Base-by-base conservation (phyloP, 2,329 filamentous ascomycete genomes). In the Venturiaceae sp. region DNA sequence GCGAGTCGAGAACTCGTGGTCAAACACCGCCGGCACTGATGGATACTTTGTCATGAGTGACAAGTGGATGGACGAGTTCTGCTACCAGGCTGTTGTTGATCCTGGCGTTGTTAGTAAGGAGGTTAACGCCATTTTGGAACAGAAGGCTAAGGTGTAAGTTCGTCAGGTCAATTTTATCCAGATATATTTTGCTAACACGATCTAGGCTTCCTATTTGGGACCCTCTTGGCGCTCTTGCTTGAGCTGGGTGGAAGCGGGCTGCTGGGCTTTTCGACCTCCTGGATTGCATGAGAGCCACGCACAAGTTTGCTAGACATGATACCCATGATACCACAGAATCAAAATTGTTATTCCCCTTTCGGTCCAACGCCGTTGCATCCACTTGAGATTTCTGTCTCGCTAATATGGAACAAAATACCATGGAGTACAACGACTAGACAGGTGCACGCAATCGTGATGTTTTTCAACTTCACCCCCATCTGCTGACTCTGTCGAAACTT, bases 41-140 rank as follows among this genome's bases (percentile, higher is more conserved):
- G 91, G 91, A 0, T 95, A 89, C 81, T 94, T 94, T 68, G 87
- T 95, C 62, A 95, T 95, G 90, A 87, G 80, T 61, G 90, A 95
- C 72, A 76, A 77, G 21, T 80, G 77, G 77, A 77, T 80, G 74
- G 76, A 79, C 61, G 73, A 80, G 57, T 57, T 57, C 16, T 46
- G 37, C 46, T 95, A 92, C 68, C 90, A 95, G 76, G 89, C 87
- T 7, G 90, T 95, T 14, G 83, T 95, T 5, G 88, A 95, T 68
- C 85, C 86, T 0, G 79, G 78, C 5, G 69, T 77, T 26, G 72
- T 79, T 3, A 77, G 76, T 58, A 80, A 82, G 66, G 83, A 87
- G 64, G 78, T 94, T 11, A 77, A 77, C 60, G 86, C 90, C 65
- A 82, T 94, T 26, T 71, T 92, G 56, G 80, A 83, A 63, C 81